Conservation (phyloP, 257 asterid species). For the Sherardia arvensis region DNA sequence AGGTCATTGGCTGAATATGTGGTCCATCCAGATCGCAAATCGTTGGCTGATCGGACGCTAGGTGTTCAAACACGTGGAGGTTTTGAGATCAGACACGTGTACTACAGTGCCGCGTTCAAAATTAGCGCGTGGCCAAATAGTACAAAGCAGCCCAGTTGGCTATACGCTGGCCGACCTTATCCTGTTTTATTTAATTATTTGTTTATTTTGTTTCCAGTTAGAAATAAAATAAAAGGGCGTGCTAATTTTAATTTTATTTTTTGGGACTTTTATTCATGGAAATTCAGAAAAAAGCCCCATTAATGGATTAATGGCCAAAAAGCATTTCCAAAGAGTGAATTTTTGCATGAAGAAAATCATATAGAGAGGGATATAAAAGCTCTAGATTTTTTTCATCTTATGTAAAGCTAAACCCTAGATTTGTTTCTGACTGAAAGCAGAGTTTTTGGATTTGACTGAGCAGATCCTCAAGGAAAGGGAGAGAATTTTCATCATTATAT, state of each 20-base stretch:
- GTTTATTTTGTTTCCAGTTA: not conserved
- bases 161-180: constrained; percentile 44
- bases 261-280: constrained; percentile 7
- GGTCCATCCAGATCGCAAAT: not conserved
- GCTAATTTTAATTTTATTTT: not conserved
- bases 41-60: not conserved
- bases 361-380: constrained; percentile 5
- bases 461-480: constrained; percentile 13
- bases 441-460: constrained; percentile 22
- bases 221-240: not conserved
- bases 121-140: constrained; percentile 28
- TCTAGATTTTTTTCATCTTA: no score
- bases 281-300: not conserved
- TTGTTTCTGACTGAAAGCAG: constrained; percentile 24
- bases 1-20: not conserved
- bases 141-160: constrained; percentile 32
- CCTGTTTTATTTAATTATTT: constrained; percentile 19
- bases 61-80: not conserved
- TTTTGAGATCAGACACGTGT: no score
- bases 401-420: constrained; percentile 32
- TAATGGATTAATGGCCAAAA: constrained; percentile 5
- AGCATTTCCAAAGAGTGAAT: not conserved
- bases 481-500: constrained; percentile 11
- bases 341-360: not conserved
- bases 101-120: not conserved